Base-by-base conservation (phyloP, 179 eudicot genomes). In the Spergularia azorica region DNA sequence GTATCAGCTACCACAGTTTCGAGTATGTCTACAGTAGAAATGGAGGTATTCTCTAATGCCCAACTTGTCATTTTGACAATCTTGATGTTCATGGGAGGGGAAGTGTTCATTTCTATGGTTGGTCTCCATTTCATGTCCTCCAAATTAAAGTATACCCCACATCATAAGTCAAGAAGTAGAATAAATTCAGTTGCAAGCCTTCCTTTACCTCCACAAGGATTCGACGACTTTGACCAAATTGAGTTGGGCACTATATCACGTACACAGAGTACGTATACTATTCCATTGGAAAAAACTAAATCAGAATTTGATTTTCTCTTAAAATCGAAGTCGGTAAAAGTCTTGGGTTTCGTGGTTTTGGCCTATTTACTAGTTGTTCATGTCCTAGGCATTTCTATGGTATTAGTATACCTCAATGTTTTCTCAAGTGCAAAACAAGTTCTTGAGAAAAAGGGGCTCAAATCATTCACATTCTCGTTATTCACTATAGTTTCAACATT, bases 21-120 rank as follows among this genome's bases (percentile, higher is more conserved):
- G 3, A 93, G 98, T 79, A 91, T 93, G 94, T 90, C 94, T 38
- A 82, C 92, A 0, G 77, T 93, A 0, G 96, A 90, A 81, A 93
- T 91, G 93, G 98, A 91, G 80, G 91, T 84, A 58, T 93, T 93
- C 60, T 91, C 96, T 10, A 78, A 90, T 80, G 48, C 81, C 48
- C 98, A 93, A 75, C 90, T 93, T n/a, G 15, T 85, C 10, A 72
- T 87, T 73, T 60, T 91, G 41, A 89, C 91, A 13, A 48, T 90
- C 14, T 81, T 93, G 59, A 93, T 93, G 96, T 84, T 93, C 61
- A 52, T 87, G 5, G 94, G 94, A 7, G 94, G 96, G 0, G 92
- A 89, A 70, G 88, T 90, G 0, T 91, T 89, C 74, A 85, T 87
- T 41, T 91, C 98, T 62, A 87, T 90, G 90, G 72, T 84, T 7